Percentiles rank a stretch among this genome's conserved stretches.
These are phyloP conservation scores for Dryas drummondii DNA, from an alignment of 306 rosid species.

Conservation along the genomic window DNA sequence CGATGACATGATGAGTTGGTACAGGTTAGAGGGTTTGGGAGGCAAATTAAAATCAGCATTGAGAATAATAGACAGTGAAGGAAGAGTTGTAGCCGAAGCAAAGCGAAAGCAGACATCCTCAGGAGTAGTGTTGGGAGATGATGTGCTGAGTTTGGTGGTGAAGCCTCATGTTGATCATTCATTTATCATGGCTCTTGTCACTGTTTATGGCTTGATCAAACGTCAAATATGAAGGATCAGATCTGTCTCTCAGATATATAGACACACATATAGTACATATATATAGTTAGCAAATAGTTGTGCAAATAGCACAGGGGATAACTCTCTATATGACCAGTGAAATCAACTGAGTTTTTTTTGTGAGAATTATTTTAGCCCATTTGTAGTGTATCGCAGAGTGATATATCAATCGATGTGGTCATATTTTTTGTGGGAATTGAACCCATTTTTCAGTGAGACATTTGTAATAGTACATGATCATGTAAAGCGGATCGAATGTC, in stretches of 20 bases:
- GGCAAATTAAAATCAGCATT: conserved; percentile 22
- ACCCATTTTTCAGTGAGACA: no score
- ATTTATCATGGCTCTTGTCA: conserved; percentile 39
- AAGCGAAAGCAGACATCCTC: conserved; percentile 14
- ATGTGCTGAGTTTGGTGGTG: conserved; percentile 36
- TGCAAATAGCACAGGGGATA: not conserved
- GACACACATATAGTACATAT: not conserved
- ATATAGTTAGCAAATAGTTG: not conserved
- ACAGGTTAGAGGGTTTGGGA: conserved; percentile 28
- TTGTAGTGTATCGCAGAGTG: no score
- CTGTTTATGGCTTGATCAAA: conserved; percentile 32
- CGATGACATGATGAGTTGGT: conserved; percentile 5
- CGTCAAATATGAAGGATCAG: conserved; percentile 5
- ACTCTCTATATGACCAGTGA: no score
- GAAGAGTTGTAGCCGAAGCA: conserved; percentile 27
- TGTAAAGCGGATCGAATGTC: no score
- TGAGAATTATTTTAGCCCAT: no score
- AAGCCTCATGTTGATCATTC: conserved; percentile 36
- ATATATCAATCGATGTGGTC: no score
- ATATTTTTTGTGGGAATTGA: no score
- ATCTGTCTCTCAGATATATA: not conserved
- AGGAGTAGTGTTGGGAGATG: conserved; percentile 33
- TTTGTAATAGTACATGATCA: no score
- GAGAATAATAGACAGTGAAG: conserved; percentile 14
- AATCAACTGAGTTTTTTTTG: not conserved